Percentiles rank a stretch among this genome's conserved stretches.
phyloP scores from a whole-genome alignment of 345 rosid genomes.

The Rhizophora mangle region DNA sequence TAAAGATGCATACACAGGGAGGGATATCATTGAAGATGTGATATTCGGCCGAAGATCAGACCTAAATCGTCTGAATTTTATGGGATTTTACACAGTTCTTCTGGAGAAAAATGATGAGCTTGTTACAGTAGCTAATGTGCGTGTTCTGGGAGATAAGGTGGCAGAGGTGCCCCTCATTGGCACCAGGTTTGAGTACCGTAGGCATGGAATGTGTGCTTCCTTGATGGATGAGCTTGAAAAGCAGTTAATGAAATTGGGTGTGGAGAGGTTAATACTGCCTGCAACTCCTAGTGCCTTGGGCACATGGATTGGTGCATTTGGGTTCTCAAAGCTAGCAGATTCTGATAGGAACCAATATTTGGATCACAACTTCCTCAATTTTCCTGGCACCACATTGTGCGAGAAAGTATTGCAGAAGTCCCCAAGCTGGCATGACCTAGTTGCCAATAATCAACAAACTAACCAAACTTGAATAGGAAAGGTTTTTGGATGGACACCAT shows the following conservation, averaged over 20 bases:
- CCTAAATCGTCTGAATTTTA: conserved; percentile 9
- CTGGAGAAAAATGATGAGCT: conserved; percentile 12
- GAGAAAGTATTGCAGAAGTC: conserved; percentile 24
- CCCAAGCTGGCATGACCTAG: background rate
- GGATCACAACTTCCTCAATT: conserved; percentile 30
- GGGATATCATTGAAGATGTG: conserved; percentile 19
- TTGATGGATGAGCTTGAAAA: conserved; percentile 28
- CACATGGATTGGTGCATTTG: conserved; percentile 45
- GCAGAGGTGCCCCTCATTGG: conserved; percentile 31
- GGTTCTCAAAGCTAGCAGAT: conserved; percentile 36
- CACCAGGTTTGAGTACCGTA: conserved; percentile 20
- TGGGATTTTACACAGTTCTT: conserved; percentile 27
- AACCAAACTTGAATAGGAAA: background rate
- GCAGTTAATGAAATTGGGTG: conserved; percentile 35
- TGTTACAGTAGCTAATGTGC: conserved; percentile 18
- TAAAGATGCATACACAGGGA: conserved; percentile 18
- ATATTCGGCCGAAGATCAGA: conserved; percentile 9
- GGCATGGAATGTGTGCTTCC: conserved; percentile 27
- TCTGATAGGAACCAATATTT: conserved; percentile 21
- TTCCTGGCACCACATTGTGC: conserved; percentile 44
- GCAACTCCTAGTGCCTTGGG: conserved; percentile 30
- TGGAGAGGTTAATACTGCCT: conserved; percentile 39
- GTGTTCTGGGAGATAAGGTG: conserved; percentile 22
- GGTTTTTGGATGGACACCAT: too few species aligned
- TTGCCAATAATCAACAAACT: background rate